Percentiles rank a stretch among this genome's conserved stretches.
Evolutionary conservation across 1,284 basidiomycete species (phyloP).

Genomic region (Lentinus polychrous): DNA sequence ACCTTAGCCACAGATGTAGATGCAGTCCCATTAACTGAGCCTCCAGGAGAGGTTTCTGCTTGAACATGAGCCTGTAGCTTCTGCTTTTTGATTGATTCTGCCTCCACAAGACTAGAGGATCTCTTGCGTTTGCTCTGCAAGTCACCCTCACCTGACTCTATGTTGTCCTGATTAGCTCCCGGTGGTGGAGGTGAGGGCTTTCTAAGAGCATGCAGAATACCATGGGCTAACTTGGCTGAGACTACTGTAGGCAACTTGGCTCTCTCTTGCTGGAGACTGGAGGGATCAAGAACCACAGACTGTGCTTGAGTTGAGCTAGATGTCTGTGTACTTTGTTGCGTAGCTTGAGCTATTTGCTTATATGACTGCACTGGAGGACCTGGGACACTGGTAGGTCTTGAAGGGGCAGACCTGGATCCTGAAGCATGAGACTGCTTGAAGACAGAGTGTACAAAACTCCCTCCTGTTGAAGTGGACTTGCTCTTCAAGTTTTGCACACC

Average conservation of each 20-base stretch:
- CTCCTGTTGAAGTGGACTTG: too few relatives aligned
- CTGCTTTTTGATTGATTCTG: not conserved
- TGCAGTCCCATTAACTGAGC: not conserved
- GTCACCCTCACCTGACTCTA: not conserved
- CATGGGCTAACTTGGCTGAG: conserved; percentile 34
- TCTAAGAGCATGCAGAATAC: conserved; percentile 36
- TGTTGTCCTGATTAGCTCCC: not conserved
- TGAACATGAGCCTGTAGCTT: not conserved
- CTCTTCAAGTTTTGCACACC: too few relatives aligned
- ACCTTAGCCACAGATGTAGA: not conserved
- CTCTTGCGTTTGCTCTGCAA: not conserved
- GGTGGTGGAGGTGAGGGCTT: conserved; percentile 11
- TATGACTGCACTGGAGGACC: too few relatives aligned
- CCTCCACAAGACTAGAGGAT: not conserved
- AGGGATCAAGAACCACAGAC: too few relatives aligned
- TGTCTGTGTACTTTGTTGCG: too few relatives aligned
- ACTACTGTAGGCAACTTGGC: conserved; percentile 27
- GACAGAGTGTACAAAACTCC: too few relatives aligned
- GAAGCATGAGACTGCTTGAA: too few relatives aligned
- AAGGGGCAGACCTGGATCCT: too few relatives aligned
- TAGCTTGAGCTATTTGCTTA: too few relatives aligned
- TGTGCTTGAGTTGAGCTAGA: too few relatives aligned
- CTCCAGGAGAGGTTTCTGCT: not conserved
- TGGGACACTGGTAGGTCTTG: too few relatives aligned
- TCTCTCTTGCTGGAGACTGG: too few relatives aligned